phyloP scores from a whole-genome alignment of 1,284 basidiomycete genomes.

The Tranzscheliella williamsii region DNA sequence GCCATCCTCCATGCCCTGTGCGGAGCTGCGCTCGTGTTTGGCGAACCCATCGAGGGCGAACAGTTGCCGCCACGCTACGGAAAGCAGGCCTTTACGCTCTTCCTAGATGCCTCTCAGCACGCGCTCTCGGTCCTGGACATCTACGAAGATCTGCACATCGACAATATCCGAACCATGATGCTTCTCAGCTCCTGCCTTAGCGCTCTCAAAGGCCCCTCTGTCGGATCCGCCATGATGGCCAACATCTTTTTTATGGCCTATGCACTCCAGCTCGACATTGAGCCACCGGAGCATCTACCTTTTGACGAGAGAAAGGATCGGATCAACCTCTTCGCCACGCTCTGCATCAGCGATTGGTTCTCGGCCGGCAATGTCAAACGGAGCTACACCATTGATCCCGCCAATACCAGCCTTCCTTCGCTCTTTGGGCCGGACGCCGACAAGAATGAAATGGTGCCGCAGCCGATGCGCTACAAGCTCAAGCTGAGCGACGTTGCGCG shows the following conservation, averaged over 20 bases:
- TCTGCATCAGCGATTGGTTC: slow-evolving; percentile 45
- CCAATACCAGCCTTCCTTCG: slow-evolving; percentile 31
- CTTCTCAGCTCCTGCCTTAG: slow-evolving; percentile 22
- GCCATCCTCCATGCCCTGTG: slow-evolving; percentile 34
- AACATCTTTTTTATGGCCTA: slow-evolving; percentile 42
- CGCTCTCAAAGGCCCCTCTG: slow-evolving; percentile 32
- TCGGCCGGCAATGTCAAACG: slow-evolving; percentile 35
- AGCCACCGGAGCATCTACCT: slow-evolving; percentile 39
- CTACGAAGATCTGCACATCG: slow-evolving; percentile 45
- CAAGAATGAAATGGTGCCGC: slow-evolving; percentile 25
- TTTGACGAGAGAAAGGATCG: slow-evolving; percentile 36
- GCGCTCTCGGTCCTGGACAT: slow-evolving; percentile 42
- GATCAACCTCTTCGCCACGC: slow-evolving; percentile 34
- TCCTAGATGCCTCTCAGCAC: slow-evolving; percentile 37
- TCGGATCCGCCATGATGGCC: slow-evolving; percentile 30
- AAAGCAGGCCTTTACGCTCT: slow-evolving; percentile 25
- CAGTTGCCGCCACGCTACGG: slow-evolving; percentile 11
- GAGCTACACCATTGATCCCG: slow-evolving; percentile 34
- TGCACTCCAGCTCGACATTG: slow-evolving; percentile 44
- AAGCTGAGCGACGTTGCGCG: slow-evolving; percentile 39
- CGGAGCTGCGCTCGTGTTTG: slow-evolving; percentile 20
- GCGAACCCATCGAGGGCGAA: slow-evolving; percentile 22
- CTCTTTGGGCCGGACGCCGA: slow-evolving; percentile 34
- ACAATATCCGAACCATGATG: slow-evolving; percentile 40
- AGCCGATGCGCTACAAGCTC: slow-evolving; percentile 25